Evolutionary conservation across 2,329 filamentous ascomycete genomes (phyloP), one percentile per base, ranked within the genome.

Genomic region (Diaporthe sp.): DNA sequence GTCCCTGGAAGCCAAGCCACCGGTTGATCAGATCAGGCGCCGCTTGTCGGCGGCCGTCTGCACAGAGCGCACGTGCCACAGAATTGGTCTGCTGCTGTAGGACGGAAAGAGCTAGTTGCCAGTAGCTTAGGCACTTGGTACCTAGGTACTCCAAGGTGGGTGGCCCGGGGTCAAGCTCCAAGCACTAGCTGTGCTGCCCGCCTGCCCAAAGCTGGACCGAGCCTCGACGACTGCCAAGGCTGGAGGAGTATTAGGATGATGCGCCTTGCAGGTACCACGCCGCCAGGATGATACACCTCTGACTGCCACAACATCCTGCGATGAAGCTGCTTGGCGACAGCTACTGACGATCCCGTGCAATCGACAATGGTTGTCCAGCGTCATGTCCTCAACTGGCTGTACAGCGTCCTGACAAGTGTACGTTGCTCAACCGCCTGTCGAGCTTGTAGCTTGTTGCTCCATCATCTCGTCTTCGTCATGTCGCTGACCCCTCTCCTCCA

Each of bases 371-470:
- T 92, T 79, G 94, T 98, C 81, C 93, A 94, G 80, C 95, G 97
- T 84, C 94, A 95, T 85, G 93, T 97, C 75, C 88, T 98, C 80
- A 96, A 95, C 85, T 98, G 96, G 96, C 92, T 98, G 8, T 98
- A 97, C 85, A 97, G 94, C 84, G 93, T 98, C 72, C 86, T 98
- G 74, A 94, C 93, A 55, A 94, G 92, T 79, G 94, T 95, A 85
- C 65, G 87, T 78, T 50, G 25, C 15, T 9, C 55, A 8, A 27
- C 22, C 39, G 25, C 27, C n/a, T 19, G 53, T 17, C 63, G 68
- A 17, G 51, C 56, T 58, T 76, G 37, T 13, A 19, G n/a, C 59
- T n/a, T n/a, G n/a, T n/a, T 19, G 42, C 42, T 7, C 4, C 68
- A 75, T 75, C 70, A 74, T 75, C 56, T 73, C 63, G 50, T 74